A percentile compares a stretch with the other conserved stretches of the same genome.
Conservation (phyloP, 1,139 yeast genomes). For the Pichiaceae sp. region DNA sequence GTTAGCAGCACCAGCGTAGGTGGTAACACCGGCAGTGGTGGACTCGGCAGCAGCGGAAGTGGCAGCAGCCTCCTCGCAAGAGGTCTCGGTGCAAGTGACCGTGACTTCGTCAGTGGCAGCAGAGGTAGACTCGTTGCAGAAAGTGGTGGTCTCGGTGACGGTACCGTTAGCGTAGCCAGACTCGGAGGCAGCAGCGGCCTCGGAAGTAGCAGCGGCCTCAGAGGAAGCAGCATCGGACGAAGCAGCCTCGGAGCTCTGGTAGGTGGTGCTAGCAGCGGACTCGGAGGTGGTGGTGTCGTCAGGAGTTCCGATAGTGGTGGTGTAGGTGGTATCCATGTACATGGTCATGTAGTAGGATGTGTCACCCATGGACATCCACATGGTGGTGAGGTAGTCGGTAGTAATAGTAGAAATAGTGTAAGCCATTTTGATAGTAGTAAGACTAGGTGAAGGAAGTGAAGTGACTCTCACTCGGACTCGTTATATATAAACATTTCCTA, state of each 20-base stretch:
- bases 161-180: conserved; percentile 1
- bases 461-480: too few species aligned
- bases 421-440: too few species aligned
- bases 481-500: too few species aligned
- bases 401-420: too few species aligned
- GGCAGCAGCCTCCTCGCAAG: conserved; percentile 1
- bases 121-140: background rate
- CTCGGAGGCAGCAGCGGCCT: background rate
- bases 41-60: background rate
- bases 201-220: background rate
- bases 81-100: background rate
- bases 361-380: background rate
- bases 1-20: background rate
- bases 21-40: background rate
- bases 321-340: background rate
- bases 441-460: too few species aligned
- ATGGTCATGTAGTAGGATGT: background rate
- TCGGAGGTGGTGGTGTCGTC: background rate
- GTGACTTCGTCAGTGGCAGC: background rate
- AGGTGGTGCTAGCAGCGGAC: background rate
- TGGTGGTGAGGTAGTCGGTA: background rate
- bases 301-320: background rate
- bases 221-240: background rate
- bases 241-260: background rate
- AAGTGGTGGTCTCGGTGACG: conserved; percentile 1